Percentiles rank a stretch among this genome's conserved stretches.
Evolutionary conservation across 176 grass and related monocot species (phyloP).

Genomic region (Rhynchospora breviuscula): DNA sequence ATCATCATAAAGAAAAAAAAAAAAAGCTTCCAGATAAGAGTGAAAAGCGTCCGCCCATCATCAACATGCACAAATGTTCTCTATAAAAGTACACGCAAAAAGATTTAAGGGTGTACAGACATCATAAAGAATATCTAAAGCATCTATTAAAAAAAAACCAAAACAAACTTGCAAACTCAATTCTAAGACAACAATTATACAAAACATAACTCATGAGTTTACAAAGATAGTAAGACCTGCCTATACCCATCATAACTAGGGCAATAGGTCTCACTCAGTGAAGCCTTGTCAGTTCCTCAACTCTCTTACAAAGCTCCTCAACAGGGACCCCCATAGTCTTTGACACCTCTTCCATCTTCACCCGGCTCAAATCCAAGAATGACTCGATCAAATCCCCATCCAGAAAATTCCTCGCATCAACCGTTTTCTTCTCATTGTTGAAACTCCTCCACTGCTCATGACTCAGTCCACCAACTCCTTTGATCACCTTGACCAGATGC

Average conservation of each 20-base stretch:
- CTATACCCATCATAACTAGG: neutral
- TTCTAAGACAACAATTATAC: constrained; percentile 7
- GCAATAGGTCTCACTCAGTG: constrained; percentile 32
- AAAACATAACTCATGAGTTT: neutral
- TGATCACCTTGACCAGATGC: constrained; percentile 70
- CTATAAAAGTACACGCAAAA: neutral
- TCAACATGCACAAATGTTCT: neutral
- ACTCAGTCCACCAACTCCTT: constrained; percentile 72
- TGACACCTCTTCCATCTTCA: constrained; percentile 72
- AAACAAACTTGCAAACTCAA: neutral
- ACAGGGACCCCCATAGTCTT: constrained; percentile 56
- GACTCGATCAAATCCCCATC: constrained; percentile 91
- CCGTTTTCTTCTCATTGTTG: constrained; percentile 68
- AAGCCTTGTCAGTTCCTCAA: constrained; percentile 88
- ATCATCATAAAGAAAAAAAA: neutral
- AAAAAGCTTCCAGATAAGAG: neutral
- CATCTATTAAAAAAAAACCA: neutral
- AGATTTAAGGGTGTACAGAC: neutral
- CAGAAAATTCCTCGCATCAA: constrained; percentile 58
- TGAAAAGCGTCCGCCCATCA: neutral
- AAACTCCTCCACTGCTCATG: constrained; percentile 88
- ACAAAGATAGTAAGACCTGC: neutral
- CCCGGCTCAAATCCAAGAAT: constrained; percentile 71
- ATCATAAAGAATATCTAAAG: constrained; percentile 4
- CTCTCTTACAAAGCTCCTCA: constrained; percentile 79